Evolutionary conservation across 148 eudicot species (phyloP).

Genomic region (Chenopodium berlandieri): DNA sequence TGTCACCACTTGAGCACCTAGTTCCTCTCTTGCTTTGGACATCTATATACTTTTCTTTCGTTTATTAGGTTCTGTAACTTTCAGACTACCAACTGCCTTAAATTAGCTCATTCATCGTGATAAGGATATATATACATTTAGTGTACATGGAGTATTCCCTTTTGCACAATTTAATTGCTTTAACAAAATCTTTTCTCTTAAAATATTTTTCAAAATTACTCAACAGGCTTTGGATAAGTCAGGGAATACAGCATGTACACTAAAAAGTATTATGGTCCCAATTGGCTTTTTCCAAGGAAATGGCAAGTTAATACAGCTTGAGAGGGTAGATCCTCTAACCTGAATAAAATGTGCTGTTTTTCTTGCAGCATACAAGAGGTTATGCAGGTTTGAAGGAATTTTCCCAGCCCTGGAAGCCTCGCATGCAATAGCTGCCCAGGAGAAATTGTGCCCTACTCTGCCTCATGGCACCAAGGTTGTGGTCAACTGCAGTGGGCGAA

Average conservation of each 20-base stretch:
- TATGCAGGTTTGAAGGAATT: slow-evolving; percentile 75
- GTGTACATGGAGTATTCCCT: not conserved
- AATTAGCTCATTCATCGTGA: not conserved
- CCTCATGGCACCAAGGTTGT: slow-evolving; percentile 60
- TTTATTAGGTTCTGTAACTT: not conserved
- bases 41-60: too few species aligned
- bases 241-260: not conserved
- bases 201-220: not conserved
- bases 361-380: slow-evolving; percentile 51
- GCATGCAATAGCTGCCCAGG: slow-evolving; percentile 69
- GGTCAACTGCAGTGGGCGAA: slow-evolving; percentile 60
- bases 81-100: not conserved
- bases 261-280: not conserved
- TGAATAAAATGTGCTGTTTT: not conserved
- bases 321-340: not conserved
- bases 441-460: slow-evolving; percentile 59
- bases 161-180: not conserved
- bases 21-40: too few species aligned
- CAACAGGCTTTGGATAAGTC: not conserved
- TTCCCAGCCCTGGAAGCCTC: slow-evolving; percentile 74
- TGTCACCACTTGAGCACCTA: too few species aligned
- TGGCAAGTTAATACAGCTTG: not conserved
- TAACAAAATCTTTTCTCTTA: not conserved
- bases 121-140: not conserved
- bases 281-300: not conserved